phyloP scores from a whole-genome alignment of 2,329 filamentous ascomycete genomes.

The Arachnomyces sp. region DNA sequence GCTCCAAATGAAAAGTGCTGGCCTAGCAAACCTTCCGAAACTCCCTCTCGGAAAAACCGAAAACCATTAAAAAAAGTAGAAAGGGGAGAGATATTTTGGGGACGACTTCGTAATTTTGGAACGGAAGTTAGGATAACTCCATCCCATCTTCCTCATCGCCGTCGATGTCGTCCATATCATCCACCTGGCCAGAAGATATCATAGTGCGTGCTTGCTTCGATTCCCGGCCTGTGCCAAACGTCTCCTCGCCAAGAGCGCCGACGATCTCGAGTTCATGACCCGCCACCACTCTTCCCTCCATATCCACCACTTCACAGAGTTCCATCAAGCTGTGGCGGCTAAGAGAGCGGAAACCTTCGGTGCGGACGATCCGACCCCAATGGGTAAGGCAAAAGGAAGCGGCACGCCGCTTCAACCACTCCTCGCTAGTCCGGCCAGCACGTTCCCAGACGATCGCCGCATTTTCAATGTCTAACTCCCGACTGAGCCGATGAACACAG shows the following conservation, averaged over 20 bases:
- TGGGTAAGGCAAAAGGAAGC: slow-evolving; percentile 84
- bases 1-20: not conserved
- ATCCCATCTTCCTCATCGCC: slow-evolving; percentile 42
- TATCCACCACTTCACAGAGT: slow-evolving; percentile 86
- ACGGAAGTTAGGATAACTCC: slow-evolving; percentile 31
- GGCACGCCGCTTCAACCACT: slow-evolving; percentile 85
- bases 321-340: slow-evolving; percentile 76
- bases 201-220: slow-evolving; percentile 22
- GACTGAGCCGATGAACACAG: slow-evolving; percentile 81
- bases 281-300: slow-evolving; percentile 81
- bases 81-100: not conserved
- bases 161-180: slow-evolving; percentile 36
- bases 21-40: not conserved
- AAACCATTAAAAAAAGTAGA: not conserved
- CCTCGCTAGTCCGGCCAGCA: slow-evolving; percentile 79
- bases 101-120: slow-evolving; percentile 2
- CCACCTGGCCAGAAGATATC: slow-evolving; percentile 21
- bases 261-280: slow-evolving; percentile 71
- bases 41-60: not conserved
- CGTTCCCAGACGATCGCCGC: slow-evolving; percentile 96
- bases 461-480: slow-evolving; percentile 88
- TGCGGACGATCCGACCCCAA: slow-evolving; percentile 91
- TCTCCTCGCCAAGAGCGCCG: slow-evolving; percentile 46
- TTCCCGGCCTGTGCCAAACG: slow-evolving; percentile 29
- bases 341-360: slow-evolving; percentile 74